Percentiles rank a stretch among this genome's conserved stretches.
Evolutionary conservation across 495 filamentous ascomycete species (phyloP).

Genomic region (Corynascus novoguineensis): DNA sequence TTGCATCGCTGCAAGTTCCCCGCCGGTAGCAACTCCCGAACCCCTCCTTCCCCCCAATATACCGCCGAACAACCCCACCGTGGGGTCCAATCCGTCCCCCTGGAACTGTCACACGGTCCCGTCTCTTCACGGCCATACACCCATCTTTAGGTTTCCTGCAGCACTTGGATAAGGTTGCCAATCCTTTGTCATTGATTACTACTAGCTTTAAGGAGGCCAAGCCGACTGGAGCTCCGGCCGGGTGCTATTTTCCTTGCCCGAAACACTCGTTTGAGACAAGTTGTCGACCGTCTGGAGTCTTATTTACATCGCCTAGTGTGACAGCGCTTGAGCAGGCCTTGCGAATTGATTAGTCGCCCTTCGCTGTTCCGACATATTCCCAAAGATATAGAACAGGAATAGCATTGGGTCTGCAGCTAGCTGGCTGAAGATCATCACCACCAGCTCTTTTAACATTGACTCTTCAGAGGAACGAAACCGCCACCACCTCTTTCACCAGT

Average conservation of each 20-base stretch:
- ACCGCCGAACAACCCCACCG: not conserved
- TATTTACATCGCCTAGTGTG: not conserved
- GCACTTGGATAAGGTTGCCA: too few relatives aligned
- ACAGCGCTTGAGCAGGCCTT: slow-evolving; percentile 8
- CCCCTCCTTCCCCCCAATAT: slow-evolving; percentile 9
- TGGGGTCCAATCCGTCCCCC: not conserved
- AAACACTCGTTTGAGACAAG: not conserved
- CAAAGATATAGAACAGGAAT: not conserved
- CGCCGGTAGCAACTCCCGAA: slow-evolving; percentile 19
- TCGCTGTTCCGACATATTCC: not conserved
- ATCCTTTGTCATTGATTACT: too few relatives aligned
- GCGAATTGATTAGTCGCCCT: not conserved
- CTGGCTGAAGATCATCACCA: too few relatives aligned
- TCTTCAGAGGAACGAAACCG: too few relatives aligned
- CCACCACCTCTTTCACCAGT: too few relatives aligned
- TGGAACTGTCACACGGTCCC: not conserved
- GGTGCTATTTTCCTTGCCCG: slow-evolving; percentile 7
- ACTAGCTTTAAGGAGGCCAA: not conserved
- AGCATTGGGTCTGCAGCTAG: not conserved
- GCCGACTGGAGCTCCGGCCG: not conserved
- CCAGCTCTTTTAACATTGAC: too few relatives aligned
- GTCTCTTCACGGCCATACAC: not conserved
- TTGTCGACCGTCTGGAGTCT: not conserved
- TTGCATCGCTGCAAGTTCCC: not conserved
- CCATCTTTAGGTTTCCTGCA: too few relatives aligned